phyloP scores from a whole-genome alignment of 225 moss, liverwort and hornwort genomes.

The Takakia lepidozioides region DNA sequence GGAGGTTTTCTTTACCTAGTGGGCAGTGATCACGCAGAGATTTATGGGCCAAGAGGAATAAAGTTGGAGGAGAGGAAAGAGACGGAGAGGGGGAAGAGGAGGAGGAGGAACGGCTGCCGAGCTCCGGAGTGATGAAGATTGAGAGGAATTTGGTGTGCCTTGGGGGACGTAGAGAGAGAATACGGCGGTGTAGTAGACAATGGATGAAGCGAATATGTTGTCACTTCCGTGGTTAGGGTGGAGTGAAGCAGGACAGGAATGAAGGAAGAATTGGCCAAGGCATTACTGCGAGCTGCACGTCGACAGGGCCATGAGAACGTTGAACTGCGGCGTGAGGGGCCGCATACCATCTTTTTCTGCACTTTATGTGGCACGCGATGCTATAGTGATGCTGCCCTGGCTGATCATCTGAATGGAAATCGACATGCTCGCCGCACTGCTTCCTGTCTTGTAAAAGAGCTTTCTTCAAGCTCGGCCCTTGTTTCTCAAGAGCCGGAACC shows the following conservation, averaged over 20 bases:
- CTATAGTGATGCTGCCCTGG: slow-evolving; percentile 76
- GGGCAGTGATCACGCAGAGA: too few relatives aligned
- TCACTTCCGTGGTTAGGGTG: slow-evolving; percentile 38
- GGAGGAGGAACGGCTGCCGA: too few relatives aligned
- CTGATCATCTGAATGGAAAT: slow-evolving; percentile 86
- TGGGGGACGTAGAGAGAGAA: slow-evolving; percentile 6
- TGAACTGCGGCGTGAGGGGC: slow-evolving; percentile 84
- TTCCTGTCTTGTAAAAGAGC: too few relatives aligned
- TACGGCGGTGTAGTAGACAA: slow-evolving; percentile 20
- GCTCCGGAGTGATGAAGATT: too few relatives aligned
- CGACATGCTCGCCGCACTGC: slow-evolving; percentile 66
- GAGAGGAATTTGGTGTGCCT: too few relatives aligned
- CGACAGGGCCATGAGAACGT: slow-evolving; percentile 78
- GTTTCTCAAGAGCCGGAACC: slow-evolving; percentile 15
- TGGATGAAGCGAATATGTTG: slow-evolving; percentile 43
- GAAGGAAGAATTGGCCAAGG: slow-evolving; percentile 93
- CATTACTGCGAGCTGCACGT: slow-evolving; percentile 77
- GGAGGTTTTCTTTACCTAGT: too few relatives aligned
- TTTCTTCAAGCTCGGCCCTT: slow-evolving; percentile 20
- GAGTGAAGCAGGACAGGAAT: slow-evolving; percentile 29
- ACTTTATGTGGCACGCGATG: slow-evolving; percentile 73
- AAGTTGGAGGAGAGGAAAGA: too few relatives aligned
- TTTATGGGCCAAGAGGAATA: too few relatives aligned
- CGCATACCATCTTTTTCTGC: slow-evolving; percentile 72
- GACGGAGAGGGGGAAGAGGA: too few relatives aligned